Conservation (phyloP, 768 basidiomycete genomes). For the Epithele typhae region DNA sequence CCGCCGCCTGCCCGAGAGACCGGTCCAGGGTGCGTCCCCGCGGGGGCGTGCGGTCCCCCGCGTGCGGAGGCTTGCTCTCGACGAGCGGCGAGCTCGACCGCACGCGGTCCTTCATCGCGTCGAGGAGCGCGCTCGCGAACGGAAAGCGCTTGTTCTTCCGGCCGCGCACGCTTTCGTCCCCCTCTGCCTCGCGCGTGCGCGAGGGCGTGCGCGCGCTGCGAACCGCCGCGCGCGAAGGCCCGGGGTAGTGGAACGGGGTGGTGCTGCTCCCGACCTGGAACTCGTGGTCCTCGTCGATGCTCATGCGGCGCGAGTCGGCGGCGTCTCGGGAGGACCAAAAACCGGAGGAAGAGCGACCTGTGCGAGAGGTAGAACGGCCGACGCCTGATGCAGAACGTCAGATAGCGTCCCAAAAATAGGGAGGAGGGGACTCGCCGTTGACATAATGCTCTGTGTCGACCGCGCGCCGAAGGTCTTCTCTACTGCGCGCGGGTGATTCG, state of each 20-base stretch:
- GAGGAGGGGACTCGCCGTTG: conserved; percentile 1
- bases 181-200: conserved; percentile 6
- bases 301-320: conserved; percentile 19
- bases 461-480: conserved; percentile 16
- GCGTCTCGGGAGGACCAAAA: conserved; percentile 13
- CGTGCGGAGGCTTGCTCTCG: conserved; percentile 1
- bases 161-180: conserved; percentile 27
- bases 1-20: conserved; percentile 11
- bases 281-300: conserved; percentile 21
- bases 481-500: conserved; percentile 19
- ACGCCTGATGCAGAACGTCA: no score
- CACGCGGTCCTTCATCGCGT: conserved; percentile 39
- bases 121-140: conserved; percentile 44
- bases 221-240: conserved; percentile 5
- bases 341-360: conserved; percentile 6
- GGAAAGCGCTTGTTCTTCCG: conserved; percentile 45
- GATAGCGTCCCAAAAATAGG: no score
- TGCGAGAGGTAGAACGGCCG: neutral
- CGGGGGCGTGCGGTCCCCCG: conserved; percentile 16
- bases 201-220: conserved; percentile 8
- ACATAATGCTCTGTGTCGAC: conserved; percentile 3
- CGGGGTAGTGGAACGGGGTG: conserved; percentile 3
- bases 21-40: conserved; percentile 14
- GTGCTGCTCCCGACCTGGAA: conserved; percentile 22
- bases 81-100: conserved; percentile 39